These are phyloP conservation scores for Colletotrichum camelliae DNA, from an alignment of 2,329 filamentous ascomycete genomes.

Conservation along the genomic window DNA sequence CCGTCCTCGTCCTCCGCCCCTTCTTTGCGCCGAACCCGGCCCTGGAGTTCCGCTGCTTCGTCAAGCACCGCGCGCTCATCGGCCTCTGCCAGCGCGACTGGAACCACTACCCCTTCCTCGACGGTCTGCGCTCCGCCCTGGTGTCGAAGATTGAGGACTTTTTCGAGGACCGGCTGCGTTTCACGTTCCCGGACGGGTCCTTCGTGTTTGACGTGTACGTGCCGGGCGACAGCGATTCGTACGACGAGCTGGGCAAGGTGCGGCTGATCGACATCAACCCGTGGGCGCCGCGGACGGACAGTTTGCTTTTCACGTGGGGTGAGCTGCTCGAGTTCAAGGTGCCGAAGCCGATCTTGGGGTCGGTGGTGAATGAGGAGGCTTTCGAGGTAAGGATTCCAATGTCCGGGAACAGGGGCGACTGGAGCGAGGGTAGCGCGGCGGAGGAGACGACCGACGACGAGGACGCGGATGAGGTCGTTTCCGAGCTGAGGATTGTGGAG, in stretches of 20 bases:
- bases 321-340: conserved; percentile 80
- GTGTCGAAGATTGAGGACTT: conserved; percentile 75
- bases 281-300: conserved; percentile 89
- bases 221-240: conserved; percentile 64
- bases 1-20: conserved; percentile 84
- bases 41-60: conserved; percentile 95
- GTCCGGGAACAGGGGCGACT: conserved; percentile 27
- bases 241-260: conserved; percentile 71
- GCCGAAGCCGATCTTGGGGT: conserved; percentile 60
- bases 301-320: conserved; percentile 86
- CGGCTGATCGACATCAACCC: conserved; percentile 95
- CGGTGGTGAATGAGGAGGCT: conserved; percentile 37
- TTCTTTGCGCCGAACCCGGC: conserved; percentile 89
- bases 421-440: conserved; percentile 36
- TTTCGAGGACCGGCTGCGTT: conserved; percentile 75
- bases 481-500: conserved; percentile 81
- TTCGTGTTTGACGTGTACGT: conserved; percentile 96
- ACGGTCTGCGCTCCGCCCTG: conserved; percentile 67
- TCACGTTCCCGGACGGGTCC: conserved; percentile 81
- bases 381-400: neutral
- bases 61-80: conserved; percentile 80
- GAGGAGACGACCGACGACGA: conserved; percentile 41
- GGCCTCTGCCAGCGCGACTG: conserved; percentile 88
- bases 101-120: conserved; percentile 87
- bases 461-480: conserved; percentile 52